These are phyloP conservation scores for Candida nemodendra DNA, from an alignment of 805 yeast genomes.

Conservation along the genomic window DNA sequence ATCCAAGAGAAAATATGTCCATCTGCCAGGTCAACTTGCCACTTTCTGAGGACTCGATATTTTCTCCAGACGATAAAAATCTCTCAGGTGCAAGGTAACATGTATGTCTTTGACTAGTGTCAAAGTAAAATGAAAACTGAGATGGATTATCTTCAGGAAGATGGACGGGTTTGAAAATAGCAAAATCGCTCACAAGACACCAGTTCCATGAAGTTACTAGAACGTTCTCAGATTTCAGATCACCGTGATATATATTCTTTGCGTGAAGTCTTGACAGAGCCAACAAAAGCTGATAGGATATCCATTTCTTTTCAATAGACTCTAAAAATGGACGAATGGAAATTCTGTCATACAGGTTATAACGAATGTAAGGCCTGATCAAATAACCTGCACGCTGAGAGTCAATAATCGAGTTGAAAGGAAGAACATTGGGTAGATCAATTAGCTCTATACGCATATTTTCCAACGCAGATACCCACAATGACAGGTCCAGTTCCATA, in stretches of 20 bases:
- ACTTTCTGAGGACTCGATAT: conserved; percentile 10
- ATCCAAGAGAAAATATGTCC: conserved; percentile 84
- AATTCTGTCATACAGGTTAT: conserved; percentile 83
- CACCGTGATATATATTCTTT: conserved; percentile 74
- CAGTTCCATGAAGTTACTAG: conserved; percentile 88
- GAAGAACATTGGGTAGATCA: conserved; percentile 60
- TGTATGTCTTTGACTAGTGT: conserved; percentile 78
- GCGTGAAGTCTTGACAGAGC: conserved; percentile 64
- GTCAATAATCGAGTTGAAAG: conserved; percentile 73
- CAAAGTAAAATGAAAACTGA: conserved; percentile 87
- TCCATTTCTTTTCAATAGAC: conserved; percentile 77
- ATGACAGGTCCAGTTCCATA: conserved; percentile 36
- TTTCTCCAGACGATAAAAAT: conserved; percentile 44
- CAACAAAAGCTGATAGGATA: conserved; percentile 74
- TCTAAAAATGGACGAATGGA: conserved; percentile 86
- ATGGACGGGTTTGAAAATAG: conserved; percentile 77
- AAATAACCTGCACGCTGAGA: conserved; percentile 91
- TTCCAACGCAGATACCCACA: conserved; percentile 31
- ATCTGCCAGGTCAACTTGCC: conserved; percentile 52
- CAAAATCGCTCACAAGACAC: conserved; percentile 79
- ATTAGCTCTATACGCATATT: conserved; percentile 40
- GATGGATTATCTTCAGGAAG: conserved; percentile 93
- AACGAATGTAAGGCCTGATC: conserved; percentile 75
- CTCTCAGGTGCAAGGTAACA: conserved; percentile 97
- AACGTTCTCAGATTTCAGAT: conserved; percentile 86